Base-by-base conservation (phyloP, 768 basidiomycete genomes). In the Suillus clintonianus region DNA sequence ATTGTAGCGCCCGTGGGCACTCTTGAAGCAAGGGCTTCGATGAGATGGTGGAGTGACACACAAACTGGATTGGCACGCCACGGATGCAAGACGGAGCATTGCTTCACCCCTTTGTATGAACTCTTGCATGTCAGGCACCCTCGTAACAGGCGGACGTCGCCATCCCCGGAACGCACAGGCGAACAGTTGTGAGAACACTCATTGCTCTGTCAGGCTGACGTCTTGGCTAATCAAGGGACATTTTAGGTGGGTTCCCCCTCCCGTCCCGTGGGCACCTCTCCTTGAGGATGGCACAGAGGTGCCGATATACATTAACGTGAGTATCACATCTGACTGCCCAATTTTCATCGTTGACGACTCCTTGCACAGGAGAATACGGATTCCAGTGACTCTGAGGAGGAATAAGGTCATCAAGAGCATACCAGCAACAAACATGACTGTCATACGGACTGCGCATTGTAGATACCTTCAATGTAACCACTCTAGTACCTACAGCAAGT, bases 131-230 rank as follows among this genome's bases (percentile, higher is more conserved):
- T 56, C 9, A 56, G 55, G 37, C 22, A 39, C 24, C 15, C 22
- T 24, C 55, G 55, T 56, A 17, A 56, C 37, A 37, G 55, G 24
- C 55, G 37, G 15, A 15, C 55, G 5, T 56, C 55, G 8, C 36
- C 55, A 17, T 56, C 55, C 37, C 55, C 55, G 27, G 55, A 56
- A 56, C 55, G 55, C 22, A 27, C 36, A 27, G 55, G 55, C 36
- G 55, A 56, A 56, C 36, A 56, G 22, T 19, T 56, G 55, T 56
- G 15, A 39, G 55, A 17, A 15, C 24, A 10, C 5, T 39, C 5
- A 5, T 24, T 17, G 5, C 24, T 24, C 14, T 8, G 5, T 39
- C 9, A 39, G 24, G 14, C 55, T 53, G 22, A 11, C 1, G 15
- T 27, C n/a, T 15, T 37, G 15, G 15, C 8, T 56, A 24, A 56